Evolutionary conservation across 257 asterid species (phyloP), one percentile per base, ranked within the genome.

Genomic region (Solanum dulcamara): DNA sequence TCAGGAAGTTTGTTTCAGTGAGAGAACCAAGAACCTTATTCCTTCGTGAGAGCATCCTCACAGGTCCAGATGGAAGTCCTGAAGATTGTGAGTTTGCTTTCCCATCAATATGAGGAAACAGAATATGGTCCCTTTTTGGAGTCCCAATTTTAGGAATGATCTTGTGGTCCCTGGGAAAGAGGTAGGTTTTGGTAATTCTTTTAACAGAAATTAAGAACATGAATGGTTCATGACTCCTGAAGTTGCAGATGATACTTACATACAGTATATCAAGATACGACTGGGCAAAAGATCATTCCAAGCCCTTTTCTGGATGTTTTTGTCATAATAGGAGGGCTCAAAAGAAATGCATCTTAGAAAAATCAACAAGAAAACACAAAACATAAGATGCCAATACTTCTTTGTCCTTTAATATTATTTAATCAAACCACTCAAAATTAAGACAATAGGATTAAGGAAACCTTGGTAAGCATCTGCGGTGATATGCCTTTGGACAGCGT

Each of bases 391-490:
- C 82, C 40, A 75, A 44, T 15, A 75, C 40, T 26, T 67, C 81
- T 70, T 59, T 38, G 32, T 42, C 67, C 74, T 53, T 28, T 26
- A 57, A 33, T 15, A 46, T 66, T 32, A 40, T 44, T 26, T 22
- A 77, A 38, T 79, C 86, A 33, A 81, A 89, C 53, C 74, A 80
- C 51, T 81, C 82, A 62, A 48, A n/a, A 83, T 81, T 24, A 51
- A 64, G 12, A n/a, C 37, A 70, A 72, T 51, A 46, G 80, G 83
- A 74, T 81, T 55, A 83, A 84, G 84, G 81, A 86, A 86, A 93
- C 96, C 95, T 91, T 84, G 96, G 97, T 88, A 93, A 90, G 89
- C 97, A 93, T 92, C 92, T 92, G 84, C 93, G 88, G 44, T 92
- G 97, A 86, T 92, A 93, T 81, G 94, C 94, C 90, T 77, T 93